These are phyloP conservation scores for Olyra latifolia DNA, from an alignment of 176 grass and related monocot species.

Conservation along the genomic window DNA sequence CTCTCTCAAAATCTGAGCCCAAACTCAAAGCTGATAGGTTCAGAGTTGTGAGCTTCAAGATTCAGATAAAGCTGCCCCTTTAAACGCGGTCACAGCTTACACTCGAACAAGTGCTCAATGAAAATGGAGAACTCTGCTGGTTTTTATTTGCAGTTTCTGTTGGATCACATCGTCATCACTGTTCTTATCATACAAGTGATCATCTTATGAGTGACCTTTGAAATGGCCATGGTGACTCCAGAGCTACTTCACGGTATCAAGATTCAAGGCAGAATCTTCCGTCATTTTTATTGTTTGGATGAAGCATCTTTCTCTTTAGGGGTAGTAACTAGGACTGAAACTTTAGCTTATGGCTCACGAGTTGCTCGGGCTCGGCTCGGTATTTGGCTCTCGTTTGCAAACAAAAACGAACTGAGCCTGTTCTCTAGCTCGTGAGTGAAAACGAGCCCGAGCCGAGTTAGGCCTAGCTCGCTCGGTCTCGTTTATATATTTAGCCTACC, in stretches of 20 bases:
- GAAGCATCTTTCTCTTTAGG: conserved; percentile 67
- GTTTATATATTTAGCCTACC: no score
- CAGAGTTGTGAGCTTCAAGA: background rate
- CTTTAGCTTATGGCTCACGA: no score
- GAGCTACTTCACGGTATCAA: conserved; percentile 67
- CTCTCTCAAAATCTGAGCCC: background rate
- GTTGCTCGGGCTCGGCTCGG: no score
- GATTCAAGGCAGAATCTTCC: conserved; percentile 68
- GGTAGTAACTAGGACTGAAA: no score
- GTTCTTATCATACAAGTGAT: no score
- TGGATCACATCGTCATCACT: background rate
- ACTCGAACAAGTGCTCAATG: background rate
- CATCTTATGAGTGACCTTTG: conserved; percentile 9
- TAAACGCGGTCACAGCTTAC: background rate
- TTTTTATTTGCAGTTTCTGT: background rate
- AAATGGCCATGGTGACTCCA: conserved; percentile 68
- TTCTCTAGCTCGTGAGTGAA: no score
- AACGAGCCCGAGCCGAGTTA: no score
- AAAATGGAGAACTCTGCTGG: background rate
- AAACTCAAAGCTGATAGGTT: background rate
- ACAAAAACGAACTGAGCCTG: no score
- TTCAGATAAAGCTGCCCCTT: background rate
- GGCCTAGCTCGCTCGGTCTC: no score
- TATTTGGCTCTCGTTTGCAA: no score
- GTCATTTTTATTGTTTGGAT: conserved; percentile 68